A percentile compares a stretch with the other conserved stretches of the same genome.
phyloP scores from a whole-genome alignment of 768 basidiomycete species.

The Calocera viscosa region DNA sequence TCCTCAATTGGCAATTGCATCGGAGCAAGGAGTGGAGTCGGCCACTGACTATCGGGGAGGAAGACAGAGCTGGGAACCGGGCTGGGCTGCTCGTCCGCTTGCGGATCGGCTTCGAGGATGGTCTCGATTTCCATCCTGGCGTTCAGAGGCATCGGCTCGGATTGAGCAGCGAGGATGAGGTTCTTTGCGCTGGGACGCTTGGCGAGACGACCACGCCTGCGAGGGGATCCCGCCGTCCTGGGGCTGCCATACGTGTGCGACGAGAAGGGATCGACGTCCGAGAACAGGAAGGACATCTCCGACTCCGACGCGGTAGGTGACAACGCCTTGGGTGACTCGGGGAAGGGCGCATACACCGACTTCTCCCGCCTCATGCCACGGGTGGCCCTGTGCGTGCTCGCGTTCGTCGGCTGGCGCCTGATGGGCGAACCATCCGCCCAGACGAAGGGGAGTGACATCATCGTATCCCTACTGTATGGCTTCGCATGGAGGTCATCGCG shows the following conservation, averaged over 20 bases:
- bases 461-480: not conserved
- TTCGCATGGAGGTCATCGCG: not conserved
- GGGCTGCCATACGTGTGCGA: too few relatives aligned
- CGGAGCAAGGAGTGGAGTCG: not conserved
- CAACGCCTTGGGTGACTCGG: not conserved
- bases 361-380: not conserved
- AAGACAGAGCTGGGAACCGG: not conserved
- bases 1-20: not conserved
- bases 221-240: not conserved
- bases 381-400: not conserved
- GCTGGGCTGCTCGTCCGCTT: not conserved
- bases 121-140: not conserved
- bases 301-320: not conserved
- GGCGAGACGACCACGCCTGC: not conserved
- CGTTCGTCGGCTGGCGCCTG: conserved; percentile 4
- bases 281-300: not conserved
- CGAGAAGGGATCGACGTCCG: not conserved
- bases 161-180: not conserved
- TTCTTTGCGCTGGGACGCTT: not conserved
- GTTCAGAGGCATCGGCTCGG: not conserved
- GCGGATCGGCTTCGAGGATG: not conserved
- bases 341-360: conserved; percentile 5
- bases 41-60: not conserved
- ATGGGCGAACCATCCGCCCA: not conserved
- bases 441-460: not conserved